Percentiles rank a stretch among this genome's conserved stretches.
Conservation (phyloP, 2,329 filamentous ascomycete species). For the Fusarium palustre region DNA sequence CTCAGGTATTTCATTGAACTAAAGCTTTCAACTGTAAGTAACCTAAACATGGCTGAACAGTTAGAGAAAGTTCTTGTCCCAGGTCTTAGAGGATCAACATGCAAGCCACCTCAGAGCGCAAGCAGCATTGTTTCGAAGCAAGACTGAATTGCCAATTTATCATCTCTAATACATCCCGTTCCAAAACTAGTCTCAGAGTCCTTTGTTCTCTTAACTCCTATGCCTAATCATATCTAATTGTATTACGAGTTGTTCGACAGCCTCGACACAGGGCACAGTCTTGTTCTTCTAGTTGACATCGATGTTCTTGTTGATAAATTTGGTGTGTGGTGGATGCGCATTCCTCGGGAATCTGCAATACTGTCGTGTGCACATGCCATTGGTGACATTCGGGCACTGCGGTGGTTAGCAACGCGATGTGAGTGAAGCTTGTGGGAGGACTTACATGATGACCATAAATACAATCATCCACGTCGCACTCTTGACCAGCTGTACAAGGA, state of each 20-base stretch:
- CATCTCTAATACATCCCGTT: neutral
- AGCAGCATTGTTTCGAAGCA: neutral
- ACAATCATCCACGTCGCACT: conserved; percentile 68
- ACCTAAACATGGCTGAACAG: neutral
- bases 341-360: conserved; percentile 66
- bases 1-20: neutral
- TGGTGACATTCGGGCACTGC: conserved; percentile 65
- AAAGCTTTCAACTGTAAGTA: neutral
- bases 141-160: neutral
- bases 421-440: conserved; percentile 17
- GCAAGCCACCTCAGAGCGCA: neutral
- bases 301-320: conserved; percentile 56
- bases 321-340: conserved; percentile 69
- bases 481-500: conserved; percentile 67
- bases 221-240: neutral
- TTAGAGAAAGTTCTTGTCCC: neutral
- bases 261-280: too few species aligned
- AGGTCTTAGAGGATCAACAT: neutral
- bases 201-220: neutral
- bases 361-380: conserved; percentile 64
- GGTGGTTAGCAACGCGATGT: conserved; percentile 15
- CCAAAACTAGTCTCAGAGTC: neutral
- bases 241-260: neutral
- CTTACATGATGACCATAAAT: conserved; percentile 73
- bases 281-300: conserved; percentile 47